A percentile compares a stretch with the other conserved stretches of the same genome.
Evolutionary conservation across 2,329 filamentous ascomycete genomes (phyloP).

Genomic region (Arthrobotrys iridis): DNA sequence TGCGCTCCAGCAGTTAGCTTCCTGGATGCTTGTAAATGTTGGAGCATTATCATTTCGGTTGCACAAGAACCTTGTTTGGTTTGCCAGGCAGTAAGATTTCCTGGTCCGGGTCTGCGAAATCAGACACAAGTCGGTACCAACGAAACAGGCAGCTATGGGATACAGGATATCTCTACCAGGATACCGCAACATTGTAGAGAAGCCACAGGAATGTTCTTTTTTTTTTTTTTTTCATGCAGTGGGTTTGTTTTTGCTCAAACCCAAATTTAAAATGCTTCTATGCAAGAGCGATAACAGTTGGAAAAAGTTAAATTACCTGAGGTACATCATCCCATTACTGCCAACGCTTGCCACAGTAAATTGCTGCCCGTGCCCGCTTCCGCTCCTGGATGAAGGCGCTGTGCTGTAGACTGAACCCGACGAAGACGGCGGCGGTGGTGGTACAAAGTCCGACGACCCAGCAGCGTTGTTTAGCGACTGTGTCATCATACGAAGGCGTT

Average conservation of each 20-base stretch:
- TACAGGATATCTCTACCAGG: background rate
- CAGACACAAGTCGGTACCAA: conserved; percentile 15
- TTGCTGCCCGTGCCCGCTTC: conserved; percentile 45
- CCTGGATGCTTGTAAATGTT: conserved; percentile 22
- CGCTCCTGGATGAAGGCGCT: conserved; percentile 49
- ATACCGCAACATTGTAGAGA: conserved; percentile 13
- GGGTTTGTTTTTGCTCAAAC: too few relatives aligned
- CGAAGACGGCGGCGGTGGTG: conserved; percentile 48
- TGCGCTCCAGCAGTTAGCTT: conserved; percentile 48
- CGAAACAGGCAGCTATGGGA: conserved; percentile 41
- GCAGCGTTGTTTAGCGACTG: conserved; percentile 46
- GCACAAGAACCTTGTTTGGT: conserved; percentile 51
- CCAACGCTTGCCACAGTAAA: conserved; percentile 54
- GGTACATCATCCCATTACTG: conserved; percentile 54
- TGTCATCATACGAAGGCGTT: conserved; percentile 54
- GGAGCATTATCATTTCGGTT: conserved; percentile 33
- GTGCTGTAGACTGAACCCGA: conserved; percentile 49
- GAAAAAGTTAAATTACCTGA: conserved; percentile 45
- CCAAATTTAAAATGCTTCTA: background rate
- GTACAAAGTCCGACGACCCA: conserved; percentile 37
- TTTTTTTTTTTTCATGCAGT: background rate
- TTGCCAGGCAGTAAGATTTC: conserved; percentile 46
- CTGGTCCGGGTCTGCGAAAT: conserved; percentile 33
- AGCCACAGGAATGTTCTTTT: background rate
- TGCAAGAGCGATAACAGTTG: conserved; percentile 16